Conservation (phyloP, 2,329 filamentous ascomycete species). For the Chaetomium globosum region DNA sequence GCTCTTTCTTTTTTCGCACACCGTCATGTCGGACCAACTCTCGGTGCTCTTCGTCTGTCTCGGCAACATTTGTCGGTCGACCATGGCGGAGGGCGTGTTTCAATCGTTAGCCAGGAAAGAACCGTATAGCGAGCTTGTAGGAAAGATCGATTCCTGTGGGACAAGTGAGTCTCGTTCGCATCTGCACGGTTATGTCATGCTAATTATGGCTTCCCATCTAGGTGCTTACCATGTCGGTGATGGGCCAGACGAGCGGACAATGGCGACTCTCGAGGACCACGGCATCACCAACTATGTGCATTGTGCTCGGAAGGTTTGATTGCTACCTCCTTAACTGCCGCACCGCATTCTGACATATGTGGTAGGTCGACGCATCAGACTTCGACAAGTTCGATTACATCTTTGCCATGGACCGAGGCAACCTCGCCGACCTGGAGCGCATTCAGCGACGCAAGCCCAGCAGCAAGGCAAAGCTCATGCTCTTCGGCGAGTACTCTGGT, state of each 20-base stretch:
- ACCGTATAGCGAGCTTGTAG: slow-evolving; percentile 62
- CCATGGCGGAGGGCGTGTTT: slow-evolving; percentile 97
- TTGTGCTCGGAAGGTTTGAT: slow-evolving; percentile 70
- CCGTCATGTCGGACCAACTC: slow-evolving; percentile 45
- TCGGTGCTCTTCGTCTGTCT: slow-evolving; percentile 94
- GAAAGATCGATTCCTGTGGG: slow-evolving; percentile 80
- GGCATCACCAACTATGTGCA: slow-evolving; percentile 79
- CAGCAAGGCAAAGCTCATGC: slow-evolving; percentile 66
- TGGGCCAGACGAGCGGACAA: slow-evolving; percentile 78
- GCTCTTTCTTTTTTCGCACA: not conserved
- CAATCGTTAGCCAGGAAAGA: slow-evolving; percentile 66
- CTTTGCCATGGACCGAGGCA: slow-evolving; percentile 88
- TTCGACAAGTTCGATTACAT: slow-evolving; percentile 90
- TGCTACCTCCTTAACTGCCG: not conserved
- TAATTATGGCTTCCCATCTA: slow-evolving; percentile 36
- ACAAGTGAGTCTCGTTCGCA: slow-evolving; percentile 56
- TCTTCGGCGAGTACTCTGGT: slow-evolving; percentile 83
- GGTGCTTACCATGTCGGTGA: slow-evolving; percentile 82
- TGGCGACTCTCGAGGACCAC: slow-evolving; percentile 73
- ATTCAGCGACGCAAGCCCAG: slow-evolving; percentile 61
- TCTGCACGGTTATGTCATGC: not conserved
- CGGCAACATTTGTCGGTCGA: slow-evolving; percentile 91
- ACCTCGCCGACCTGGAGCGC: slow-evolving; percentile 70
- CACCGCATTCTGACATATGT: slow-evolving; percentile 8
- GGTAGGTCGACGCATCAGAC: slow-evolving; percentile 63